Percentiles rank a stretch among this genome's conserved stretches.
Evolutionary conservation across 2,329 filamentous ascomycete species (phyloP).

Genomic region (Plectosphaerella sp.): DNA sequence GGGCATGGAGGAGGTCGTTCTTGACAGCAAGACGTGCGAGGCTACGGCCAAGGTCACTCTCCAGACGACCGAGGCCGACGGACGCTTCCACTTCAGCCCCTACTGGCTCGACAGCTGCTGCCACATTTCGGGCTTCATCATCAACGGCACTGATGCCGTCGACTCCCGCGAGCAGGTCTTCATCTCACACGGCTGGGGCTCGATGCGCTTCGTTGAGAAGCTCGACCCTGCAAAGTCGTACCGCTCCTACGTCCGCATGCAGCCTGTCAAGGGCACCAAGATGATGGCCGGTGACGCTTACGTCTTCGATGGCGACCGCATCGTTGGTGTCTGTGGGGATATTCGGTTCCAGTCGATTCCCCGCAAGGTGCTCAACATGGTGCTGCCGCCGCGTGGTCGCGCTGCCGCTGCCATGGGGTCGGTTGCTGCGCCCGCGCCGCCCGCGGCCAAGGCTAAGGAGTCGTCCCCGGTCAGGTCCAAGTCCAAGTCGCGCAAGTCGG

Average conservation of each 20-base stretch:
- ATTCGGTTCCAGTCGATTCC: conserved; percentile 66
- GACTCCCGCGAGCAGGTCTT: conserved; percentile 51
- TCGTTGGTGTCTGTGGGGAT: conserved; percentile 46
- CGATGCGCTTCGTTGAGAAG: conserved; percentile 44
- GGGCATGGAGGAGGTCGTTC: conserved; percentile 55
- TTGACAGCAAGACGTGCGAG: conserved; percentile 41
- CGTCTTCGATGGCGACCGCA: conserved; percentile 46
- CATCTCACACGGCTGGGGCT: conserved; percentile 58
- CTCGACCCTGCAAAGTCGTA: conserved; percentile 42
- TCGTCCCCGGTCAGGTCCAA: conserved; percentile 24
- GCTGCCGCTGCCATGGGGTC: conserved; percentile 17
- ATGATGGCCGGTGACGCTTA: conserved; percentile 51
- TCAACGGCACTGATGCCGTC: conserved; percentile 53
- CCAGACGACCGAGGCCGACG: conserved; percentile 41
- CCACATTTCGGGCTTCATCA: conserved; percentile 57
- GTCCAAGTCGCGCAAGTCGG: conserved; percentile 36
- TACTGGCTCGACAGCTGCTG: conserved; percentile 57
- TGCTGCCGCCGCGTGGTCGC: conserved; percentile 58
- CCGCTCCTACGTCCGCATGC: conserved; percentile 55
- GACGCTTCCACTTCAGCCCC: conserved; percentile 51
- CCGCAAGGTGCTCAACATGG: conserved; percentile 60
- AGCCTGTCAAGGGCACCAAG: conserved; percentile 44
- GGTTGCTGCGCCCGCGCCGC: conserved; percentile 26
- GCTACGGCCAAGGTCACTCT: conserved; percentile 38
- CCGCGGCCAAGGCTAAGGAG: conserved; percentile 25